Conservation (phyloP, 495 filamentous ascomycete genomes). For the Platismatia glauca region DNA sequence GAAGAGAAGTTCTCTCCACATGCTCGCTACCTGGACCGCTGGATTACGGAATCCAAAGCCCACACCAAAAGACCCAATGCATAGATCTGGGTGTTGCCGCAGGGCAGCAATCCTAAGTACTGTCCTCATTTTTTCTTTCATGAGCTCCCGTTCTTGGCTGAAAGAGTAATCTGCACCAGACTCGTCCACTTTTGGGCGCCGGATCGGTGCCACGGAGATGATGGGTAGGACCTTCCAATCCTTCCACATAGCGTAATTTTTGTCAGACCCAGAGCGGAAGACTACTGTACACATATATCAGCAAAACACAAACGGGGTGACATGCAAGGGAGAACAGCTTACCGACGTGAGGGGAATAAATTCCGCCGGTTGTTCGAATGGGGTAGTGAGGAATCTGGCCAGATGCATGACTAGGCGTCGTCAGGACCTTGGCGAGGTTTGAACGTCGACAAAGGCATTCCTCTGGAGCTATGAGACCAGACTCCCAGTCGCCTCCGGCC, state of each 20-base stretch:
- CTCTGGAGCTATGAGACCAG: conserved; percentile 60
- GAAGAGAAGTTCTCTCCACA: conserved; percentile 61
- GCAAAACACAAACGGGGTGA: background rate
- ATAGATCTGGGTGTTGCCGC: conserved; percentile 48
- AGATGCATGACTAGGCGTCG: conserved; percentile 40
- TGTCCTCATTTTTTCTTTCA: conserved; percentile 61
- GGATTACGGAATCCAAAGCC: conserved; percentile 64
- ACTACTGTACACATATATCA: conserved; percentile 32
- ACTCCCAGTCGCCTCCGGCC: conserved; percentile 70
- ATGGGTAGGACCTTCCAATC: conserved; percentile 47
- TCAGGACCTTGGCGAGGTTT: conserved; percentile 57
- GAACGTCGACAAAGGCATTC: conserved; percentile 63
- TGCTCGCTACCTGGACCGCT: conserved; percentile 52
- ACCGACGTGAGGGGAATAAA: conserved; percentile 59
- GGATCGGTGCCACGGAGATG: conserved; percentile 61
- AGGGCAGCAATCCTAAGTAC: conserved; percentile 58
- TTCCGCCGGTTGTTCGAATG: conserved; percentile 54
- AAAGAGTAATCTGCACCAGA: conserved; percentile 60
- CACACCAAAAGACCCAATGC: conserved; percentile 62
- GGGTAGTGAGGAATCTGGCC: conserved; percentile 50
- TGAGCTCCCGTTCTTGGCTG: conserved; percentile 55
- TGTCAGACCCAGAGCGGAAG: conserved; percentile 44
- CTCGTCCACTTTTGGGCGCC: conserved; percentile 60
- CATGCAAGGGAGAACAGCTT: conserved; percentile 23
- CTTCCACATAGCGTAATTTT: conserved; percentile 34